Conservation (phyloP, 1,139 yeast genomes). For the Blastobotrys elegans region DNA sequence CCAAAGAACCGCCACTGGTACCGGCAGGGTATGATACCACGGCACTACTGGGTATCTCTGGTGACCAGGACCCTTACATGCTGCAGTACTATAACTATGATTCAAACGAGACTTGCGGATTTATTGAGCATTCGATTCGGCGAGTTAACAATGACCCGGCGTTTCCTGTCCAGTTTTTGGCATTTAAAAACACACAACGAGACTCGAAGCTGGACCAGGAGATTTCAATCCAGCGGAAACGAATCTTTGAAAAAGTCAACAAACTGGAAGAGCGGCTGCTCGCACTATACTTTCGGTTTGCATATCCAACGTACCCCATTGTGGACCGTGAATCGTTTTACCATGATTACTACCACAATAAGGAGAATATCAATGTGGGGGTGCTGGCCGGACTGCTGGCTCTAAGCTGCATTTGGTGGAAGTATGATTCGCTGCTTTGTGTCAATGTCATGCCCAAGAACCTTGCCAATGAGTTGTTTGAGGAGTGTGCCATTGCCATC, state of each 20-base stretch:
- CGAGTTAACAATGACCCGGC: constrained; percentile 25
- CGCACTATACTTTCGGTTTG: constrained; percentile 33
- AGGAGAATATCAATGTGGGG: constrained; percentile 32
- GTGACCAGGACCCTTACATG: constrained; percentile 36
- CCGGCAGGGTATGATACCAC: constrained; percentile 28
- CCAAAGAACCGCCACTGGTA: constrained; percentile 24
- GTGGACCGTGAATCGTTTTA: constrained; percentile 34
- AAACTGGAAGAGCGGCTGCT: constrained; percentile 31
- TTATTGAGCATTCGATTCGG: constrained; percentile 33
- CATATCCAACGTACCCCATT: constrained; percentile 37
- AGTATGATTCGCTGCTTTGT: constrained; percentile 34
- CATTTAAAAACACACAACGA: constrained; percentile 22
- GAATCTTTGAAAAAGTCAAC: constrained; percentile 24
- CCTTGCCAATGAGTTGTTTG: constrained; percentile 29
- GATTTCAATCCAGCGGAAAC: constrained; percentile 22
- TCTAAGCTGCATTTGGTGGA: constrained; percentile 37
- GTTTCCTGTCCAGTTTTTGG: constrained; percentile 30
- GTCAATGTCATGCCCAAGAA: constrained; percentile 32
- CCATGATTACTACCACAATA: constrained; percentile 29
- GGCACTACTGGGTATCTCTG: constrained; percentile 31
- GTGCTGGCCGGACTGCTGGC: constrained; percentile 35
- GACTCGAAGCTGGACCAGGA: constrained; percentile 20
- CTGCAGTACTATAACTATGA: constrained; percentile 29
- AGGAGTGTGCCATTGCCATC: constrained; percentile 30
- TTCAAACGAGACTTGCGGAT: constrained; percentile 25